phyloP scores from a whole-genome alignment of 169 alveolate species.

The Cryptosporidium ubiquitum region DNA sequence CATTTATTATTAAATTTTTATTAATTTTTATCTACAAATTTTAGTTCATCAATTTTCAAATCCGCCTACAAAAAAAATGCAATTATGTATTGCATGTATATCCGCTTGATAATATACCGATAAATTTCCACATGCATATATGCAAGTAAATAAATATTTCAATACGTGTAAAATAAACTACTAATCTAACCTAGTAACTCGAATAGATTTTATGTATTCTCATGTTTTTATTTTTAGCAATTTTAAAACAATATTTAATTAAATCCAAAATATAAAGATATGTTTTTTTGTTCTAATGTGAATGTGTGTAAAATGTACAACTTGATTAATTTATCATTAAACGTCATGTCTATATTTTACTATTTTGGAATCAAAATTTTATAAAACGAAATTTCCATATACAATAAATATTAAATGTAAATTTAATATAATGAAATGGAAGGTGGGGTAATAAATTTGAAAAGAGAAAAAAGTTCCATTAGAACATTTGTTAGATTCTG shows the following conservation, averaged over 20 bases:
- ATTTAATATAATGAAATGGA: constrained; percentile 31
- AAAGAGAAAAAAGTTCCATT: constrained; percentile 6
- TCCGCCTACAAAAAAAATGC: constrained; percentile 2
- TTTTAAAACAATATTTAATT: not conserved
- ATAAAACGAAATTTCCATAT: not conserved
- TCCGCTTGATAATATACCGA: constrained; percentile 44
- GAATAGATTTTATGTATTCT: too few relatives aligned
- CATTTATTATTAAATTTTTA: not conserved
- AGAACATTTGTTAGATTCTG: constrained; percentile 47
- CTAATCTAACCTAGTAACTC: too few relatives aligned
- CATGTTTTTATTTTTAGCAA: not conserved
- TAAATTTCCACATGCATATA: constrained; percentile 33
- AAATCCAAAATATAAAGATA: not conserved
- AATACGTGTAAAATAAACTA: not conserved
- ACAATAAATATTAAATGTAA: not conserved
- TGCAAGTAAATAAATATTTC: not conserved
- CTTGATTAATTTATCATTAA: not conserved
- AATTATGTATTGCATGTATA: constrained; percentile 47
- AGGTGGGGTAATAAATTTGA: constrained; percentile 11
- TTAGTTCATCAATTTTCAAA: not conserved
- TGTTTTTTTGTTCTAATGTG: not conserved
- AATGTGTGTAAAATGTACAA: not conserved
- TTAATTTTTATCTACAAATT: not conserved
- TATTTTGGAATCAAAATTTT: not conserved
- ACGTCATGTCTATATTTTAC: constrained; percentile 2